Conservation (phyloP, 208 protist species). For the Kentomonas sorsogonicus region DNA sequence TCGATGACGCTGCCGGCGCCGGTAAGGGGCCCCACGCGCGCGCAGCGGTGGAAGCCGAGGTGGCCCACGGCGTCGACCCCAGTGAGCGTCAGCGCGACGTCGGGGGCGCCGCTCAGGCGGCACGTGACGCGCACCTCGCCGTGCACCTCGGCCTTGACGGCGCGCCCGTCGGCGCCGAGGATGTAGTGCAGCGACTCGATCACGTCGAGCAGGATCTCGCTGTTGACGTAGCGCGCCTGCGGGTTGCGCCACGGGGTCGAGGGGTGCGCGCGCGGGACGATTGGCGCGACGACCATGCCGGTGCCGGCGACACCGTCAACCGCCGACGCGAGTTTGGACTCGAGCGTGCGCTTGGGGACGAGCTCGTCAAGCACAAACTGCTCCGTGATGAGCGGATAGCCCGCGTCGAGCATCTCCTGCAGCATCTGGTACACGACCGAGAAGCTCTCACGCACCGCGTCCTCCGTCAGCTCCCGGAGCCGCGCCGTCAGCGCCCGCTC, state of each 20-base stretch:
- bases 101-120: slow-evolving; percentile 85
- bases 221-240: slow-evolving; percentile 58
- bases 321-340: slow-evolving; percentile 75
- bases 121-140: slow-evolving; percentile 81
- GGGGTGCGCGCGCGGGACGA: not conserved
- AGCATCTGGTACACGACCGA: slow-evolving; percentile 88
- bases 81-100: slow-evolving; percentile 68
- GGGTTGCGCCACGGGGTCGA: slow-evolving; percentile 78
- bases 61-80: slow-evolving; percentile 71
- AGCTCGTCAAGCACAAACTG: slow-evolving; percentile 80
- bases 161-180: slow-evolving; percentile 68
- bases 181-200: slow-evolving; percentile 83
- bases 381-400: slow-evolving; percentile 89
- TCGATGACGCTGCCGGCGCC: slow-evolving; percentile 58
- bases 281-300: slow-evolving; percentile 10
- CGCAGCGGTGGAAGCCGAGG: slow-evolving; percentile 86
- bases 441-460: slow-evolving; percentile 85
- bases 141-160: slow-evolving; percentile 50
- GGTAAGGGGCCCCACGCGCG: slow-evolving; percentile 62
- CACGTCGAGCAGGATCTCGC: slow-evolving; percentile 93
- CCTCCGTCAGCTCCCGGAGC: slow-evolving; percentile 69
- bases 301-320: slow-evolving; percentile 34
- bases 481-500: slow-evolving; percentile 64
- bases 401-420: slow-evolving; percentile 90
- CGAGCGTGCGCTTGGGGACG: slow-evolving; percentile 72